These are phyloP conservation scores for Suaeda aralocaspica DNA, from an alignment of 148 eudicot species.

Conservation along the genomic window DNA sequence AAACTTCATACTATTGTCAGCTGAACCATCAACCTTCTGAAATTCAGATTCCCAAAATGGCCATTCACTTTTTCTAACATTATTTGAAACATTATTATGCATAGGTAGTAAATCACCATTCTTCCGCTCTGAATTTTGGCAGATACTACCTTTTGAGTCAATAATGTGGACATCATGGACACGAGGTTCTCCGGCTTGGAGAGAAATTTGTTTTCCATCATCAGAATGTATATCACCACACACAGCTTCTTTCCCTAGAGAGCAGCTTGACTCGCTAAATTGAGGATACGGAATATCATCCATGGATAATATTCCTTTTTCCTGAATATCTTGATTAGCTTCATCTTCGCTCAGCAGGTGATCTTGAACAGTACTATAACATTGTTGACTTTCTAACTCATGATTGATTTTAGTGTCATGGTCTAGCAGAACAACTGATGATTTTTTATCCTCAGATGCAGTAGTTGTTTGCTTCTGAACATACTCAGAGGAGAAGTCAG, in stretches of 20 bases:
- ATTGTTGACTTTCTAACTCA: constrained; percentile 19
- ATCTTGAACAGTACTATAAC: constrained; percentile 21
- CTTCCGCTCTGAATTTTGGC: constrained; percentile 15
- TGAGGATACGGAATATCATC: constrained; percentile 24
- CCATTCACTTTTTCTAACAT: constrained; percentile 13
- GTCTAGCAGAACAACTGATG: constrained; percentile 20
- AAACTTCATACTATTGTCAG: constrained; percentile 16
- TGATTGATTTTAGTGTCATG: constrained; percentile 21
- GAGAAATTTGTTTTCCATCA: constrained; percentile 19
- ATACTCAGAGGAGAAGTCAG: constrained; percentile 26
- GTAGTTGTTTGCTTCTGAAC: constrained; percentile 21
- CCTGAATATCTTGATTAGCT: constrained; percentile 34
- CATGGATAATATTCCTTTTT: constrained; percentile 38
- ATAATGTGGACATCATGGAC: constrained; percentile 75
- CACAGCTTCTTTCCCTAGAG: constrained; percentile 12
- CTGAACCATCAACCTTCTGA: constrained; percentile 16
- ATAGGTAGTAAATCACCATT: constrained; percentile 10
- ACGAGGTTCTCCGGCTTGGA: constrained; percentile 31
- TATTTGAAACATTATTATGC: constrained; percentile 18
- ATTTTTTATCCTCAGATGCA: constrained; percentile 15
- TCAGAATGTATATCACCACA: constrained; percentile 19
- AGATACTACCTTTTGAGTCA: constrained; percentile 28
- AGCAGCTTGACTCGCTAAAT: constrained; percentile 18
- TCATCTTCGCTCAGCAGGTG: constrained; percentile 15
- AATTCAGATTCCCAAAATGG: constrained; percentile 26